A percentile compares a stretch with the other conserved stretches of the same genome.
Evolutionary conservation across 495 filamentous ascomycete genomes (phyloP).

Genomic region (Glutinoglossum americanum): DNA sequence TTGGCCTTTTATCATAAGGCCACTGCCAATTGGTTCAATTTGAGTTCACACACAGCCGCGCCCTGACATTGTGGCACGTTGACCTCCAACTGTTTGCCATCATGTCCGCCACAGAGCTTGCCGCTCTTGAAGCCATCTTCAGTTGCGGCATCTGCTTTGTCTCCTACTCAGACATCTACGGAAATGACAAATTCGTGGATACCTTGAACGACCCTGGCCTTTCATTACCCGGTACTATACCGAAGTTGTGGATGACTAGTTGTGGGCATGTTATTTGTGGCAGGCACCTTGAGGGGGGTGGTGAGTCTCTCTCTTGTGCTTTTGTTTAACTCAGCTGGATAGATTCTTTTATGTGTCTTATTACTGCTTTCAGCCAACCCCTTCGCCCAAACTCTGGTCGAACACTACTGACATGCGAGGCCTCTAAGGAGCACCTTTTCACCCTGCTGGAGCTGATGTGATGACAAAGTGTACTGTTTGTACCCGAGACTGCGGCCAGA

Average conservation of each 20-base stretch:
- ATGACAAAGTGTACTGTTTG: neutral
- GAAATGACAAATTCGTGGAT: neutral
- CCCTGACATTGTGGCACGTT: neutral
- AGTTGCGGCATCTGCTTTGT: constrained; percentile 2
- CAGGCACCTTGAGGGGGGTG: constrained; percentile 2
- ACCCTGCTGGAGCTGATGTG: neutral
- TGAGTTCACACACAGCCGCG: neutral
- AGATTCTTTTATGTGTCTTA: neutral
- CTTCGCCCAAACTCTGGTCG: neutral
- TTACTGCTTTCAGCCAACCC: neutral
- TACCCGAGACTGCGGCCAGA: neutral
- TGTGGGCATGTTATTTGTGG: constrained; percentile 4
- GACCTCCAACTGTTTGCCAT: neutral
- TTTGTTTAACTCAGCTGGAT: too few relatives aligned
- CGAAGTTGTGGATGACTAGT: constrained; percentile 2
- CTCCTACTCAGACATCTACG: constrained; percentile 3
- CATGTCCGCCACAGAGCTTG: neutral
- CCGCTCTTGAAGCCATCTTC: neutral
- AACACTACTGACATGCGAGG: neutral
- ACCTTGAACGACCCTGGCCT: neutral
- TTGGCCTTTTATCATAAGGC: neutral
- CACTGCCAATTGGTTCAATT: neutral
- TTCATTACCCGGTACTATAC: neutral
- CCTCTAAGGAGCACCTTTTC: constrained; percentile 2
- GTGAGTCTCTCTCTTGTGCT: neutral